phyloP scores from a whole-genome alignment of 1,139 yeast genomes.

The Arxiozyma slooffiae region DNA sequence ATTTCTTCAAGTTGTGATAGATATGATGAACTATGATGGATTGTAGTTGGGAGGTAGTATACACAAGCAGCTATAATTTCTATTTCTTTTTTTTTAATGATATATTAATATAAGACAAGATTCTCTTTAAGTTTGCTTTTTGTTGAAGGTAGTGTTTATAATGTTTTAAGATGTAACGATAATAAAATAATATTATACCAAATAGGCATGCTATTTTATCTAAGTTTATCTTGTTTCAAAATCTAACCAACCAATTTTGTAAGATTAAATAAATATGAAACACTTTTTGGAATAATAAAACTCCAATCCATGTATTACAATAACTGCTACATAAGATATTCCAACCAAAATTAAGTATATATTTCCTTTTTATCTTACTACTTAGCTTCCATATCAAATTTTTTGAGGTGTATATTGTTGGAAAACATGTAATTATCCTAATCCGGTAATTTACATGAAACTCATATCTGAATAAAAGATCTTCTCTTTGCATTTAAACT shows the following conservation, averaged over 20 bases:
- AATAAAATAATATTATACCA: no score
- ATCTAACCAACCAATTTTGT: background rate
- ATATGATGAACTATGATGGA: background rate
- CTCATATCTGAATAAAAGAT: background rate
- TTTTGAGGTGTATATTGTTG: constrained; percentile 5
- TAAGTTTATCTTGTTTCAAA: background rate
- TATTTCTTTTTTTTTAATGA: background rate
- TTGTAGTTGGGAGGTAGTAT: no score
- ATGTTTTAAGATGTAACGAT: background rate
- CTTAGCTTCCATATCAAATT: background rate
- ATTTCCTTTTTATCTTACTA: background rate
- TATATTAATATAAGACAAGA: no score
- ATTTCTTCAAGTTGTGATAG: no score
- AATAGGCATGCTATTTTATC: background rate
- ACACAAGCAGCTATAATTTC: background rate
- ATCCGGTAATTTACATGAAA: constrained; percentile 6
- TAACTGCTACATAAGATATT: background rate
- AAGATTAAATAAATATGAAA: background rate
- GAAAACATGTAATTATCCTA: constrained; percentile 5
- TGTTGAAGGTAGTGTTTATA: no score
- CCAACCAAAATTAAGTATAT: background rate
- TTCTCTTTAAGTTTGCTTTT: no score
- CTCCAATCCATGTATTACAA: no score
- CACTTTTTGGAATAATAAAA: background rate
- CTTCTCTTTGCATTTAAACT: background rate